Percentiles rank a stretch among this genome's conserved stretches.
These are phyloP conservation scores for Casuarina equisetifolia DNA, from an alignment of 306 rosid genomes.

Conservation along the genomic window DNA sequence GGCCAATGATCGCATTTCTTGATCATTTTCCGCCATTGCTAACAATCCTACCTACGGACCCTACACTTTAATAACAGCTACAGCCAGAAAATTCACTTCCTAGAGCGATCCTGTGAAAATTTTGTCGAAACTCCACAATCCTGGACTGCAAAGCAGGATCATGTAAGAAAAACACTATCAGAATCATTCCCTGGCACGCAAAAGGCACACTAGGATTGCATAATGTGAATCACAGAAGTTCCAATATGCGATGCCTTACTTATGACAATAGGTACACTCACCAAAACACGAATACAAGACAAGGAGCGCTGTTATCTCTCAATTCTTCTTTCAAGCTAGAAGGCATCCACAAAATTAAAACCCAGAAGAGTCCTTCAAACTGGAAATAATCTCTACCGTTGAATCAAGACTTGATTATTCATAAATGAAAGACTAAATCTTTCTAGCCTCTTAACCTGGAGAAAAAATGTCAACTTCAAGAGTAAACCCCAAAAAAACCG, in stretches of 20 bases:
- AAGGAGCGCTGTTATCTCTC: not conserved
- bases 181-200: not conserved
- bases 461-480: not conserved
- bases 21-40: slow-evolving; percentile 54
- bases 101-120: slow-evolving; percentile 3
- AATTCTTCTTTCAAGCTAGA: slow-evolving; percentile 1
- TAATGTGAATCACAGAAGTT: slow-evolving; percentile 19
- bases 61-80: slow-evolving; percentile 13
- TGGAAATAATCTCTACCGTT: not conserved
- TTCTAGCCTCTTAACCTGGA: not conserved
- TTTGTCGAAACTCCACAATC: not conserved
- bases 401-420: not conserved
- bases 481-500: slow-evolving; percentile 1
- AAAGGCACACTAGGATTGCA: not conserved
- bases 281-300: not conserved
- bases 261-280: not conserved
- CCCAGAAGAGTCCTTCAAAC: not conserved
- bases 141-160: not conserved
- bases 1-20: slow-evolving; percentile 83
- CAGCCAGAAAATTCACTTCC: slow-evolving; percentile 2
- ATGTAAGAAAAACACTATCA: slow-evolving; percentile 6
- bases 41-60: slow-evolving; percentile 29
- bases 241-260: slow-evolving; percentile 10
- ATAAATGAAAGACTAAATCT: not conserved
- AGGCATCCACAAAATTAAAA: slow-evolving; percentile 14